Base-by-base conservation (phyloP, 73 alveolate genomes). In the Paramecium tetraurelia region DNA sequence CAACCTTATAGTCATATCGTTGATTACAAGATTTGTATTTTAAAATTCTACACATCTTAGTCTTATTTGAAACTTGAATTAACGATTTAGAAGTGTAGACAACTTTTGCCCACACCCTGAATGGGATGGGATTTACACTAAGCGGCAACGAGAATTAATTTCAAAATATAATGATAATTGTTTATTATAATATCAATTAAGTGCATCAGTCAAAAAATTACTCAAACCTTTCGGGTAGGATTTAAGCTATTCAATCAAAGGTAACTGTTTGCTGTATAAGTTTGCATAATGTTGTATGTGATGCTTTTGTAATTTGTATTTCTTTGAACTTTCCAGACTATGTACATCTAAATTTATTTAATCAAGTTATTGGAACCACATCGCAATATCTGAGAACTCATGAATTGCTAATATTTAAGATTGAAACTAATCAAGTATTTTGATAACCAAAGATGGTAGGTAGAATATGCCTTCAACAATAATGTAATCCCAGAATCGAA, bases 41-140 rank as follows among this genome's bases (percentile, higher is more conserved):
- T 97, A 96, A 48, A 95, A 95, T 83, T 93, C 97, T n/a, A 94
- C 95, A 18, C 84, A 68, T 95, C 95, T 68, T 95, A 87, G 24
- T 86, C 71, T 41, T 93, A 58, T 27, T 58, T 58, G 92, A 95
- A 95, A 71, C 77, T 85, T 33, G 83, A 71, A 44, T 95, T 93
- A 48, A 96, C 92, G 90, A 90, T 93, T 92, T 93, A 48, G 14
- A 89, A 59, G 11, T 93, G 93, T 5, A 76, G 83, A 70, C 97
- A 80, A 84, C 96, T 85, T 92, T 95, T 95, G 5, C 97, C 95
- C 2, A 85, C 95, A 21, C 95, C 93, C 59, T 40, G n/a, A 10
- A 38, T 29, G 11, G 22, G 14, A 7, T 27, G 24, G 21, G 20
- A 33, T 63, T 14, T 63, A 63, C 53, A 31, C 24, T 2, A 27